Percentiles rank a stretch among this genome's conserved stretches.
These are phyloP conservation scores for Thermothelomyces thermophilus DNA, from an alignment of 2,329 filamentous ascomycete species.

Conservation along the genomic window DNA sequence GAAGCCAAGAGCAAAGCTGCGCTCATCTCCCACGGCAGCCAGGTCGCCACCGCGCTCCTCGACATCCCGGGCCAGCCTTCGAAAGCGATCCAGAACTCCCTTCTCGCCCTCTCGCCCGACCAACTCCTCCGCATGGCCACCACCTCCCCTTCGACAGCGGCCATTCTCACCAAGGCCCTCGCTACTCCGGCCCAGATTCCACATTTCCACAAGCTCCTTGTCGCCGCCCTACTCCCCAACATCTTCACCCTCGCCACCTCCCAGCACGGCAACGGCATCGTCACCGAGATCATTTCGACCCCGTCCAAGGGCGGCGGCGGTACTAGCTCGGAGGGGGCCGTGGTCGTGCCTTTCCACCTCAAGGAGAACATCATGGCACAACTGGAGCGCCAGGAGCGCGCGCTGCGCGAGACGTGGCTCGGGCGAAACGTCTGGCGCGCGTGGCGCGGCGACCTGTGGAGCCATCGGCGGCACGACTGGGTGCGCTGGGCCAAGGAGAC, in stretches of 20 bases:
- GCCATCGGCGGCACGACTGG: constrained; percentile 47
- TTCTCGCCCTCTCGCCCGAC: constrained; percentile 52
- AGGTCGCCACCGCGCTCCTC: constrained; percentile 76
- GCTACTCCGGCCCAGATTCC: constrained; percentile 42
- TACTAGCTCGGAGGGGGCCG: no score
- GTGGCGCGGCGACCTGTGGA: constrained; percentile 55
- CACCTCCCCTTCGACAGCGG: constrained; percentile 41
- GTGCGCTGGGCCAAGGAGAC: constrained; percentile 50
- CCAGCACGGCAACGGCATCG: constrained; percentile 45
- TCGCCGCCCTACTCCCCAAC: constrained; percentile 41
- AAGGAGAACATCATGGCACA: constrained; percentile 49
- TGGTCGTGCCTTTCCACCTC: constrained; percentile 49
- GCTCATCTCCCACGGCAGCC: constrained; percentile 63
- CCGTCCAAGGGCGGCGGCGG: constrained; percentile 39
- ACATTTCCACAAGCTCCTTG: constrained; percentile 50
- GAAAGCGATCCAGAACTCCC: constrained; percentile 65
- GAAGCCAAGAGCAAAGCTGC: constrained; percentile 51
- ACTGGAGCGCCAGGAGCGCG: constrained; percentile 42
- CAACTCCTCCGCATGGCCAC: constrained; percentile 59
- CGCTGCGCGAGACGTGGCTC: constrained; percentile 47
- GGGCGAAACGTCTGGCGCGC: constrained; percentile 51
- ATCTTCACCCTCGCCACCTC: constrained; percentile 41
- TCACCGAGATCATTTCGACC: constrained; percentile 43
- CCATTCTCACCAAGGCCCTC: constrained; percentile 46
- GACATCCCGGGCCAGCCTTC: constrained; percentile 61